Percentiles rank a stretch among this genome's conserved stretches.
phyloP scores from a whole-genome alignment of 441 rosid genomes.

The Dalechampia spathulata region DNA sequence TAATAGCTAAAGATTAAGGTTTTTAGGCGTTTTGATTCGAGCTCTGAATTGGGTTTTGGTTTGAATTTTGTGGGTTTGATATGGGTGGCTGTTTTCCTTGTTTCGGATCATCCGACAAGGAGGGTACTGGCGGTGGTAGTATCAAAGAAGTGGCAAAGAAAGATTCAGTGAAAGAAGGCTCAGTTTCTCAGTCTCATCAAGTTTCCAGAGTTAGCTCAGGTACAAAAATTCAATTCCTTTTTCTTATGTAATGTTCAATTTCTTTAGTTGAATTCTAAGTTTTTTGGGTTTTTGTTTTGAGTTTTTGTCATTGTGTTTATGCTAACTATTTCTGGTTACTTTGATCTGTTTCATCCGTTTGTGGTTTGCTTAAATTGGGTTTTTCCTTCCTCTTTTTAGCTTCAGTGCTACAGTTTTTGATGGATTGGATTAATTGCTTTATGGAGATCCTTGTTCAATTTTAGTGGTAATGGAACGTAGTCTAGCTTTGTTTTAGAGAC shows the following conservation, averaged over 20 bases:
- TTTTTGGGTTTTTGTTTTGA: conserved; percentile 22
- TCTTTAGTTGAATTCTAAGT: conserved; percentile 28
- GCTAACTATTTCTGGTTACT: conserved; percentile 18
- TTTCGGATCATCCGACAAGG: conserved; percentile 81
- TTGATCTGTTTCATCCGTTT: conserved; percentile 31
- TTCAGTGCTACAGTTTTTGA: too few species aligned
- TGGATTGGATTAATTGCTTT: conserved; percentile 20
- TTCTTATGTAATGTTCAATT: background rate
- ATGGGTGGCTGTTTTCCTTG: conserved; percentile 98
- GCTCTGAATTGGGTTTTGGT: conserved; percentile 26
- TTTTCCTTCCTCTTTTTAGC: too few species aligned
- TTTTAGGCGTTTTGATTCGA: conserved; percentile 6
- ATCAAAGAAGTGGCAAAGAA: conserved; percentile 64
- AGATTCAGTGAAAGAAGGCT: conserved; percentile 69
- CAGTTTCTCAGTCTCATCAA: conserved; percentile 66
- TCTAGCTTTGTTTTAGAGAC: conserved; percentile 22
- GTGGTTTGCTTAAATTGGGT: conserved; percentile 13
- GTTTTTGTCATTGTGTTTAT: conserved; percentile 17
- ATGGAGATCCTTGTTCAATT: conserved; percentile 6
- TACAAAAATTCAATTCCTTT: conserved; percentile 20
- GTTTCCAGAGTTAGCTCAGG: conserved; percentile 56
- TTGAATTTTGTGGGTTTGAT: conserved; percentile 41
- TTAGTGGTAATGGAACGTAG: conserved; percentile 10
- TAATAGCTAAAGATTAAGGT: conserved; percentile 15
- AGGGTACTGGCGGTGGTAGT: conserved; percentile 35